phyloP scores from a whole-genome alignment of 768 basidiomycete species.

The Tricholoma bakamatsutake region DNA sequence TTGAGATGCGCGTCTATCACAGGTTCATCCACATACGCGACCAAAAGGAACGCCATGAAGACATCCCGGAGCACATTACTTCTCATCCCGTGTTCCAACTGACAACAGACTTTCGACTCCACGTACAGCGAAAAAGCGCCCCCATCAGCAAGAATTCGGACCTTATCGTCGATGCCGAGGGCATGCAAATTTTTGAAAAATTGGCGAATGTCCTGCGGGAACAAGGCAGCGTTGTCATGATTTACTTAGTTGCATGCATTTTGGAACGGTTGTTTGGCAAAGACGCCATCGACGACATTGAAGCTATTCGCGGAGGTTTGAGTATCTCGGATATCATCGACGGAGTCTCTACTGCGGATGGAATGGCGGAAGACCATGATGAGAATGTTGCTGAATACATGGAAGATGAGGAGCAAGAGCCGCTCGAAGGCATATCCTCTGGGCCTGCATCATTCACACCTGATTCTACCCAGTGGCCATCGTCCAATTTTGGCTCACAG shows the following conservation, averaged over 20 bases:
- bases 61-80: constrained; percentile 61
- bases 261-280: constrained; percentile 82
- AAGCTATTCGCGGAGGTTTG: constrained; percentile 53
- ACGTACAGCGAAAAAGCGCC: constrained; percentile 75
- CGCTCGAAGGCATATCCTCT: not conserved
- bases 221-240: constrained; percentile 63
- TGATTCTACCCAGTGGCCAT: constrained; percentile 14
- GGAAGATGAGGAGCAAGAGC: constrained; percentile 16
- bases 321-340: constrained; percentile 64
- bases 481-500: constrained; percentile 2
- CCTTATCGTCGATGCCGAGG: constrained; percentile 56
- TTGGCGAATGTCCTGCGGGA: constrained; percentile 58
- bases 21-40: constrained; percentile 88
- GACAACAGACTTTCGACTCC: constrained; percentile 73
- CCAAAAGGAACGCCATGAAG: constrained; percentile 69
- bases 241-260: constrained; percentile 86
- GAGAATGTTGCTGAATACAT: constrained; percentile 19
- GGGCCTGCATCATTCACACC: constrained; percentile 14
- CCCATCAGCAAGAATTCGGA: constrained; percentile 66
- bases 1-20: constrained; percentile 96
- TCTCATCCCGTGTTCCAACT: constrained; percentile 74
- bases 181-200: constrained; percentile 62
- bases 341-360: constrained; percentile 34
- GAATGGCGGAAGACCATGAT: constrained; percentile 16
- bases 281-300: constrained; percentile 74